Base-by-base conservation (phyloP, 2,329 filamentous ascomycete species). In the Ophiostoma montium region DNA sequence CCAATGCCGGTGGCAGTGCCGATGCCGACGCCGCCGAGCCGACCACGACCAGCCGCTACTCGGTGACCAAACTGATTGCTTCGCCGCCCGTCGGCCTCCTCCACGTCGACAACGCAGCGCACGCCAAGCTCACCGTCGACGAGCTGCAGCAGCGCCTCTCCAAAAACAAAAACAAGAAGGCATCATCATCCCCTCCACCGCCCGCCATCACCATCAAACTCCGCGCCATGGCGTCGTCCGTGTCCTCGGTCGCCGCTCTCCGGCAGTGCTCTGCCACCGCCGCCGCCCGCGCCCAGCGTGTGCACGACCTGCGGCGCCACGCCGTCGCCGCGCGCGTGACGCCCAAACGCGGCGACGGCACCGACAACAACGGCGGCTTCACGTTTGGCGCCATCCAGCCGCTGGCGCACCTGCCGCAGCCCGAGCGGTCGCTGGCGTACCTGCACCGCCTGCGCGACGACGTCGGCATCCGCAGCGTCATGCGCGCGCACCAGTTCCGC, bases 401-500 rank as follows among this genome's bases (percentile, higher is more conserved):
- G 0, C 74, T 98, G 0, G 68, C 76, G 0, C 80, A 90, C 58
- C 80, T 96, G 0, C 87, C 88, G 0, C 75, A 83, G 49, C 82
- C 89, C 0, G 74, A 82, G 21, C 79, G 80, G 48, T 85, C 82
- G 11, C 71, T 80, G 5, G 68, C 73, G 1, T 86, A 90, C 57
- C 75, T 98, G 2, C 71, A 84, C 61, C 77, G 84, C 1, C 72
- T 98, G 3, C 80, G 80, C 55, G 75, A 82, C 53, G 92, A 98
- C 62, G 81, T 86, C 0, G 92, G 92, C 8, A 90, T 98, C 65
- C 81, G 81, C 54, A 71, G 82, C 1, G 75, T 80, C 1, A 98
- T 98, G 92, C 71, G 75, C 15, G 81, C 80, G 58, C 89, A 95
- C 68, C 76, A 80, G 55, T 95, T 94, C 69, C 77, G 75, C 18